Percentiles rank a stretch among this genome's conserved stretches.
phyloP scores from a whole-genome alignment of 257 asterid genomes.

The Lycium ferocissimum region DNA sequence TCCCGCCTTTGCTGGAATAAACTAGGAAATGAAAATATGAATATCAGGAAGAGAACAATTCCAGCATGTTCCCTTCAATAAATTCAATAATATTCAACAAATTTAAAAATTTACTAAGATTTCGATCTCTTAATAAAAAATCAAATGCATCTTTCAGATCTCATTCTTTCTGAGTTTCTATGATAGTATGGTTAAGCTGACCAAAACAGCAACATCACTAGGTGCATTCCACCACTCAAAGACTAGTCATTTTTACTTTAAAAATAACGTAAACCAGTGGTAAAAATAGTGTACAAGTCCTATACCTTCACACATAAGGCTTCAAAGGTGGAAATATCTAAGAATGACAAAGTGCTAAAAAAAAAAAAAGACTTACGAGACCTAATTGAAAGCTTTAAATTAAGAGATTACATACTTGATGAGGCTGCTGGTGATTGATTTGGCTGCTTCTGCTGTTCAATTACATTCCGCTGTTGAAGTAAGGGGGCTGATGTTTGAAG shows the following conservation, averaged over 20 bases:
- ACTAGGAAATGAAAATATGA: slow-evolving; percentile 27
- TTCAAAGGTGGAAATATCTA: slow-evolving; percentile 6
- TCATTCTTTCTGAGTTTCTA: slow-evolving; percentile 39
- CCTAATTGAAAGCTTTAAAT: slow-evolving; percentile 30
- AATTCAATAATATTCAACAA: neutral
- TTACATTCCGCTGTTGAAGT: slow-evolving; percentile 73
- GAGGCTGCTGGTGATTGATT: slow-evolving; percentile 81
- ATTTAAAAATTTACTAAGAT: too few species aligned
- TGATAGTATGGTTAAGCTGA: slow-evolving; percentile 7
- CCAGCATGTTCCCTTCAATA: slow-evolving; percentile 17
- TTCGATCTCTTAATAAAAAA: too few species aligned
- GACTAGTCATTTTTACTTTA: slow-evolving; percentile 5
- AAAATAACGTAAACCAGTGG: neutral
- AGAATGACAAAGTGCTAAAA: slow-evolving; percentile 5
- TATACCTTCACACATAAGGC: neutral
- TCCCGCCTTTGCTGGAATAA: slow-evolving; percentile 57
- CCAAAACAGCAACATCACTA: neutral
- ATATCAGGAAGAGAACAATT: slow-evolving; percentile 5
- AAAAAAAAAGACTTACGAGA: neutral
- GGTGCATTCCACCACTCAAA: neutral
- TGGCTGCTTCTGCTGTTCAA: slow-evolving; percentile 84
- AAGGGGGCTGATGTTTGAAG: slow-evolving; percentile 73
- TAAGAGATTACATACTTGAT: slow-evolving; percentile 58
- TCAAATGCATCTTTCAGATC: neutral
- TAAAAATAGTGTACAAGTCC: neutral